Evolutionary conservation across 495 filamentous ascomycete species (phyloP), one percentile per base, ranked within the genome.

Genomic region (Physcia stellaris): DNA sequence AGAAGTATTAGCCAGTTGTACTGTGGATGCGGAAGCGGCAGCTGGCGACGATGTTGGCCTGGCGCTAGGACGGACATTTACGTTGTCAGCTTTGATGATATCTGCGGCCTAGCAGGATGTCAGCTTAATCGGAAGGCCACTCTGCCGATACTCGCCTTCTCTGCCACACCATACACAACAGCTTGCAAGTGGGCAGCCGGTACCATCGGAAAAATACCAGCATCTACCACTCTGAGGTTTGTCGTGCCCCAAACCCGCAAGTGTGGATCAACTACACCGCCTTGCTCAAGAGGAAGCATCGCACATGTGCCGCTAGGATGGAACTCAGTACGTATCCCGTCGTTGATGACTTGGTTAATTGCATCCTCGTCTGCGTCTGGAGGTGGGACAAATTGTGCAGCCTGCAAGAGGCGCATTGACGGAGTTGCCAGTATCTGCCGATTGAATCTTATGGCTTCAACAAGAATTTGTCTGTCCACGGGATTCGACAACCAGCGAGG

Each of bases 171-270:
- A 32, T 69, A 70, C 5, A 68, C 65, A 7, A 61, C 62, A 3
- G 66, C 57, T 51, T 68, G 66, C 18, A 67, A 41, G 51, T 70
- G 66, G n/a, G 65, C 59, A 5, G 62, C 66, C 19, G 66, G 52
- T 1, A 67, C 51, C 15, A 69, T 50, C 0, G 68, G 68, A 0
- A 58, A 53, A 4, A 70, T 53, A 37, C 60, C 56, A 4, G 64
- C 64, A 32, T 70, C 66, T 1, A 64, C 66, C 1, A 72, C 63
- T 3, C 68, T 62, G n/a, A 71, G 53, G 34, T 71, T 71, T 6
- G 54, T 38, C 7, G 63, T 59, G 1, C 68, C 68, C 37, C 65
- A 68, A 0, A 72, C 68, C 28, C 52, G 52, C 2, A 71, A 55
- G 12, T 59, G 54, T 3, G 64, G 53, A 32, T 67, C 62, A 1